Base-by-base conservation (phyloP, 805 yeast genomes). In the Yarrowia osloensis region DNA sequence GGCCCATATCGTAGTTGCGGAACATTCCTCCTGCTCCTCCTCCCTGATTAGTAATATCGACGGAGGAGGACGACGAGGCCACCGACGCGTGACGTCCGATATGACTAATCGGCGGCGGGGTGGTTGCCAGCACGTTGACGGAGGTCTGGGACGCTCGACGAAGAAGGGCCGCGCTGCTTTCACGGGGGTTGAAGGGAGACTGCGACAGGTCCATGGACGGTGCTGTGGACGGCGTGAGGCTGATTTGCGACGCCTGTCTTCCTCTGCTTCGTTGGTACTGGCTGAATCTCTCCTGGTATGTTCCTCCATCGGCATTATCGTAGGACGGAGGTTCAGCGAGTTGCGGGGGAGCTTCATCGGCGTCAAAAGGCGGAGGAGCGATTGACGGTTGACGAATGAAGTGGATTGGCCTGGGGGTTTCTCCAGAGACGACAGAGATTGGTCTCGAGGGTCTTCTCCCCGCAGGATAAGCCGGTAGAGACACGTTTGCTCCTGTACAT, bases 321-420 rank as follows among this genome's bases (percentile, higher is more conserved):
- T 63, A 63, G 6, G 28, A 19, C 3, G 67, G 67, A 3, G 67
- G 67, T 11, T 26, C 37, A 3, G 44, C 59, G 11, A 63, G 24
- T 5, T 63, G 52, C 8, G 66, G 66, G 21, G 66, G 66, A 2
- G 66, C 57, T 35, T 47, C 59, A 29, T 50, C 67, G 1, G 67
- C 83, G 47, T 79, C 84, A 69, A 88, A 87, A 5, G 90, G 84
- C 1, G 91, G 91, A 4, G 91, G 91, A 44, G 85, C 85, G 40
- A 79, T 72, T 5, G 86, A 81, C 19, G 89, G 90, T 70, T 80
- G 78, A 62, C 89, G 77, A 11, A 84, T 73, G 22, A 84, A 73
- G 71, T 83, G 85, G 28, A 86, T 81, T 0, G 91, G 89, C 37
- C 88, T 68, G 7, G 69, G 35, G 7, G 68, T 55, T 19, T 46